These are phyloP conservation scores for Boletus reticuloceps DNA, from an alignment of 768 basidiomycete species.

Conservation along the genomic window DNA sequence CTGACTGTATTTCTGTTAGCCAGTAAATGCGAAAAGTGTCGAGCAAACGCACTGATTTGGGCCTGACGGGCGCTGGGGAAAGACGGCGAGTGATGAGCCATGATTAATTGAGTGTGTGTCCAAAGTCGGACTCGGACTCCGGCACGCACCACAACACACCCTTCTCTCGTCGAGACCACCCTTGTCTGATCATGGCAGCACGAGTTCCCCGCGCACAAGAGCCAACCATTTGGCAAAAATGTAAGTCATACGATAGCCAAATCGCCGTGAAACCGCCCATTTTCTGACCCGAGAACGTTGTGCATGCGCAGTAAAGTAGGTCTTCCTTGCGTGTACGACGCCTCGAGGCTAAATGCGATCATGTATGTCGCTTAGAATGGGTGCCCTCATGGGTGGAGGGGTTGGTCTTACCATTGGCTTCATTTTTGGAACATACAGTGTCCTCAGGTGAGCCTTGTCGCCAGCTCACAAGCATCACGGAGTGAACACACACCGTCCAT, in stretches of 20 bases:
- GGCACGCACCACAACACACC: background rate
- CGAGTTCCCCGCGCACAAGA: constrained; percentile 42
- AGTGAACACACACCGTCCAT: constrained; percentile 3
- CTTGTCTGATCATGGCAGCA: constrained; percentile 23
- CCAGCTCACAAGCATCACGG: background rate
- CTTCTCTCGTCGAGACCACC: background rate
- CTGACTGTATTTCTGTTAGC: constrained; percentile 51
- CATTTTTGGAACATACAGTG: constrained; percentile 92
- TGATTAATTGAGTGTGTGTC: background rate
- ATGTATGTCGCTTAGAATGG: constrained; percentile 60
- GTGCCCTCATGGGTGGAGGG: constrained; percentile 87
- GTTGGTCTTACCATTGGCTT: constrained; percentile 97
- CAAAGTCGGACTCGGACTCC: background rate
- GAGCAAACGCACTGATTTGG: constrained; percentile 69
- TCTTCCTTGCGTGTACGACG: constrained; percentile 2
- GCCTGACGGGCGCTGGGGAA: constrained; percentile 82
- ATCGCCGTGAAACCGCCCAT: background rate
- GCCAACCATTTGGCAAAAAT: constrained; percentile 74
- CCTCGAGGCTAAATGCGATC: constrained; percentile 5
- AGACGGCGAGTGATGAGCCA: constrained; percentile 34
- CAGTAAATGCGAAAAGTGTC: background rate
- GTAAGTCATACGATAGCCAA: constrained; percentile 39
- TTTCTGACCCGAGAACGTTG: constrained; percentile 11
- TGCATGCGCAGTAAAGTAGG: constrained; percentile 56
- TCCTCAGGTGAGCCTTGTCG: constrained; percentile 65